Evolutionary conservation across 2,329 filamentous ascomycete species (phyloP).

Genomic region (Byssoonygena ceratinophila): DNA sequence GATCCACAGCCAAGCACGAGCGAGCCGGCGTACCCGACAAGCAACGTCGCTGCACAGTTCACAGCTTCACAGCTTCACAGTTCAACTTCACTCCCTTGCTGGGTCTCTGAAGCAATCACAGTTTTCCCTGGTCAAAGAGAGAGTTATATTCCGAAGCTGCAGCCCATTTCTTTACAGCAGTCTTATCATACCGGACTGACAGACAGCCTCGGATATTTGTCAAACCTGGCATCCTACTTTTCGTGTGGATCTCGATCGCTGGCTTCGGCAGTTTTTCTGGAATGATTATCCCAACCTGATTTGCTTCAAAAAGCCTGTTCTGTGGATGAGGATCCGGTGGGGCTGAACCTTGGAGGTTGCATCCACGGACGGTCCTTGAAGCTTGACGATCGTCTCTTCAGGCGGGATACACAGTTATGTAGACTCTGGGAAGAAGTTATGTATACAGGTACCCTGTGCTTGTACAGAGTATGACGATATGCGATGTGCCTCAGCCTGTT

Average conservation of each 20-base stretch:
- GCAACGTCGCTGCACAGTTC: too few species aligned
- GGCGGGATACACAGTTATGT: not conserved
- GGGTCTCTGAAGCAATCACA: too few species aligned
- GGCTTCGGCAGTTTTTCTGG: constrained; percentile 4
- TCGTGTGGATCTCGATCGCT: not conserved
- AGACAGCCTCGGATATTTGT: not conserved
- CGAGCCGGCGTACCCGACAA: not conserved
- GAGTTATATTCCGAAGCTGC: too few species aligned
- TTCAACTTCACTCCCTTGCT: too few species aligned
- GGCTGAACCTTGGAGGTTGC: constrained; percentile 3
- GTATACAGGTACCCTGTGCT: not conserved
- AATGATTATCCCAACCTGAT: not conserved
- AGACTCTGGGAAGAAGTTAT: not conserved
- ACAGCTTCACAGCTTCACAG: too few species aligned
- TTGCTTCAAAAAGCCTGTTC: not conserved
- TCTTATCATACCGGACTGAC: not conserved
- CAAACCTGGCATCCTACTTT: too few species aligned
- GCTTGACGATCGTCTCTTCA: not conserved
- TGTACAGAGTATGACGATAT: too few species aligned
- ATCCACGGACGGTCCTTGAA: not conserved
- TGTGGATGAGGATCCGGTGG: not conserved
- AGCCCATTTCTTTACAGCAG: not conserved
- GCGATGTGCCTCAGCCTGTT: too few species aligned
- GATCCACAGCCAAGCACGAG: not conserved
- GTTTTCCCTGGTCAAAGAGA: too few species aligned